Base-by-base conservation (phyloP, 495 filamentous ascomycete genomes). In the Tuber umbilicatum region DNA sequence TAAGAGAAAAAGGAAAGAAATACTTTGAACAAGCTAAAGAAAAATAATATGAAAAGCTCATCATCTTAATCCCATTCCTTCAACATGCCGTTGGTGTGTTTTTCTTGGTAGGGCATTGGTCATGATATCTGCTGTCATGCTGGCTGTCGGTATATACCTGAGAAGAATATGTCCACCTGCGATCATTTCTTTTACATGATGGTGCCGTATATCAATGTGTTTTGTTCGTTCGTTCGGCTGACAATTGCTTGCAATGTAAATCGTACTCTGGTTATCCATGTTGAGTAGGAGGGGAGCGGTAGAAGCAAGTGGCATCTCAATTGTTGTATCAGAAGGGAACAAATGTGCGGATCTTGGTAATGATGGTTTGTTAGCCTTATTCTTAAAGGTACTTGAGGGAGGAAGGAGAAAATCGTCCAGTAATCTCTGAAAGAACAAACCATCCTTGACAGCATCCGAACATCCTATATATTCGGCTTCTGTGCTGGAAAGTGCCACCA, bases 261-360 rank as follows among this genome's bases (percentile, higher is more conserved):
- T 69, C 7, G 68, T 27, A n/a, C 68, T 40, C 27, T 69, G 68
- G n/a, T 69, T 69, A 27, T 69, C 68, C 35, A 69, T 37, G 12
- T 69, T 35, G 45, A 50, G 19, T 23, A n/a, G 3, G 21, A 50
- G 45, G 6, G 45, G 45, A 50, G 45, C 1, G 17, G 45, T 50
- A 50, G 45, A 50, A 21, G 19, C 7, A 21, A n/a, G 45, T 19
- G 19, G 45, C n/a, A 23, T 50, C 45, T 23, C 0, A 7, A 50
- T n/a, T 23, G 1, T 50, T 6, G 19, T 50, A 50, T n/a, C 5
- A 6, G 45, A n/a, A 7, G 45, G 19, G 5, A 6, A 21, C 2
- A 19, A n/a, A 23, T 12, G 16, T 4, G 17, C 2, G 19, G 43
- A 45, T 19, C 19, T 45, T 45, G 16, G 17, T 1, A 45, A 45